Conservation (phyloP, 345 rosid species). For the Mallotus nudiflorus region DNA sequence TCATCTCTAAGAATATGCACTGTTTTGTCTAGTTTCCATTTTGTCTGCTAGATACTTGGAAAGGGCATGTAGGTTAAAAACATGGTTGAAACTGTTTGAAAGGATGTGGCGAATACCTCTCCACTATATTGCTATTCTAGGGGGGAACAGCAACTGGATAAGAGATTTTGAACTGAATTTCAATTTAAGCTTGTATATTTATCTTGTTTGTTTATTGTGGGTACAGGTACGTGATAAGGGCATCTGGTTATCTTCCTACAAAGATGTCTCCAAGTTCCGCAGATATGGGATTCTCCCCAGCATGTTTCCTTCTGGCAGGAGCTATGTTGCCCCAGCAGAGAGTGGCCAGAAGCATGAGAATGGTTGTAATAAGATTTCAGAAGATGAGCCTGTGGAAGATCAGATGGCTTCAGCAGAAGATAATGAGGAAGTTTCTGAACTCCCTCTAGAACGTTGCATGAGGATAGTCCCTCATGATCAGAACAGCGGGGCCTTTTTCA, state of each 20-base stretch:
- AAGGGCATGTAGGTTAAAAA: not conserved
- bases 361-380: slow-evolving; percentile 28
- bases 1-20: not conserved
- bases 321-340: slow-evolving; percentile 27
- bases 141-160: not conserved
- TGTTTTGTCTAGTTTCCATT: not conserved
- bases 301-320: slow-evolving; percentile 84
- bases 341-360: slow-evolving; percentile 31
- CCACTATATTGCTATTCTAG: not conserved
- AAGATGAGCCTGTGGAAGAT: slow-evolving; percentile 33
- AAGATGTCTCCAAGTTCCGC: slow-evolving; percentile 51
- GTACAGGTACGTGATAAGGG: slow-evolving; percentile 70
- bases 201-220: not conserved
- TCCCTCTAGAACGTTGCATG: slow-evolving; percentile 81
- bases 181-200: not conserved
- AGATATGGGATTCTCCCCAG: slow-evolving; percentile 58
- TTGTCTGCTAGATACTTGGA: not conserved
- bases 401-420: slow-evolving; percentile 33
- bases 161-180: slow-evolving; percentile 8
- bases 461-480: slow-evolving; percentile 97
- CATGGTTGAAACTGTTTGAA: not conserved
- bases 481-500: slow-evolving; percentile 90
- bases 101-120: not conserved
- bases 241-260: slow-evolving; percentile 70
- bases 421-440: slow-evolving; percentile 64